phyloP scores from a whole-genome alignment of 805 yeast genomes.

The Candida fluviatilis region DNA sequence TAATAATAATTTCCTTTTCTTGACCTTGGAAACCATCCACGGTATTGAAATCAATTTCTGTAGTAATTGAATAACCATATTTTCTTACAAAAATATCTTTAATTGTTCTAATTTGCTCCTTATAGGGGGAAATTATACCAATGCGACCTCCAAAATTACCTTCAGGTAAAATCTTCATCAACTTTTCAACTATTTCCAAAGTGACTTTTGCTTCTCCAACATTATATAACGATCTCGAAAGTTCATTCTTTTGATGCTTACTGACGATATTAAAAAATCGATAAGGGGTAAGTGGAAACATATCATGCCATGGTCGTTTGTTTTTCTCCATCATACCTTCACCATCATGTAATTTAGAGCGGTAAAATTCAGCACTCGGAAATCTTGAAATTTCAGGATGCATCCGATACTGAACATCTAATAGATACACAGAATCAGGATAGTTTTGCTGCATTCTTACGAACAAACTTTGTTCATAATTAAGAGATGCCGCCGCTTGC shows the following conservation, averaged over 20 bases:
- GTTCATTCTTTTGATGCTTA: slow-evolving; percentile 57
- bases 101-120: slow-evolving; percentile 70
- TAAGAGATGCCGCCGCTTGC: slow-evolving; percentile 72
- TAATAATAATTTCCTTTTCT: slow-evolving; percentile 88
- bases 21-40: slow-evolving; percentile 93
- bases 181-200: slow-evolving; percentile 52
- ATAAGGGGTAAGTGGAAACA: slow-evolving; percentile 63
- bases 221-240: slow-evolving; percentile 71
- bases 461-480: slow-evolving; percentile 88
- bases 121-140: slow-evolving; percentile 93
- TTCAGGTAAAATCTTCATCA: slow-evolving; percentile 47
- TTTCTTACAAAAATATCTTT: slow-evolving; percentile 51
- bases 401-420: slow-evolving; percentile 96
- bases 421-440: slow-evolving; percentile 58
- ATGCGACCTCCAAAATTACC: slow-evolving; percentile 64
- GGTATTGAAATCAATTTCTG: slow-evolving; percentile 82
- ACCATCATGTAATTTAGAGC: slow-evolving; percentile 72
- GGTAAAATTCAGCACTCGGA: slow-evolving; percentile 82
- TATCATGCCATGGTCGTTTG: slow-evolving; percentile 69
- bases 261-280: slow-evolving; percentile 66
- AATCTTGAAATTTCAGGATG: slow-evolving; percentile 86
- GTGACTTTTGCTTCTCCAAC: slow-evolving; percentile 69
- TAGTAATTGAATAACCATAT: slow-evolving; percentile 60
- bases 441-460: slow-evolving; percentile 82
- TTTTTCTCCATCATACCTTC: slow-evolving; percentile 60